Percentiles rank a stretch among this genome's conserved stretches.
Conservation (phyloP, 2,329 filamentous ascomycete genomes). For the Emmonsia crescens region DNA sequence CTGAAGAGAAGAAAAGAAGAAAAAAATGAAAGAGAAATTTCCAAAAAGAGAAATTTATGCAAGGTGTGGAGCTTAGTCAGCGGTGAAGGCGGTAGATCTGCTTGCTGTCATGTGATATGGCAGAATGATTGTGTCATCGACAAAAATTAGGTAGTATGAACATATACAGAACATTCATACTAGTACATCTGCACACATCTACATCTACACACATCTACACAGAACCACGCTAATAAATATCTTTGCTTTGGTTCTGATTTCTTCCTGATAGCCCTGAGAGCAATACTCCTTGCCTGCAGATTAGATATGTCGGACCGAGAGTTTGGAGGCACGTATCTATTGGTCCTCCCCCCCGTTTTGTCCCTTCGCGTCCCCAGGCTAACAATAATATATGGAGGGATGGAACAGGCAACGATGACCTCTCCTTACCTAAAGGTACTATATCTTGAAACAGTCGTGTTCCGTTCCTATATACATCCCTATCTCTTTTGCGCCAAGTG, state of each 20-base stretch:
- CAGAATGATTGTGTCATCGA: neutral
- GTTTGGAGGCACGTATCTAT: conserved; percentile 36
- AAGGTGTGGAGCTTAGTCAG: neutral
- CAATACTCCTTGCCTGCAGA: conserved; percentile 4
- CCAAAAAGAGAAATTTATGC: conserved; percentile 1
- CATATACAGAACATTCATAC: too few relatives aligned
- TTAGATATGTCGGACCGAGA: conserved; percentile 44
- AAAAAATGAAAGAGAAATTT: neutral
- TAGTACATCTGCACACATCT: neutral
- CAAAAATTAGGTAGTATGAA: too few relatives aligned
- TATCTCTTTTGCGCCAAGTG: neutral
- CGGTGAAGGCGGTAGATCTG: neutral
- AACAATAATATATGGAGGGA: neutral
- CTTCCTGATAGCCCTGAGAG: too few relatives aligned
- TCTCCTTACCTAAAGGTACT: conserved; percentile 28
- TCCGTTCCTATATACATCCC: neutral
- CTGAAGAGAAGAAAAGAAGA: neutral
- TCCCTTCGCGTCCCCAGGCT: neutral
- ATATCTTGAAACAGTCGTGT: neutral
- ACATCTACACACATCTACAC: neutral
- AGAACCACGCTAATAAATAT: neutral
- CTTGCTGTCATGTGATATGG: neutral
- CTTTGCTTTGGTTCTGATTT: neutral
- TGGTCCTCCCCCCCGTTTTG: neutral
- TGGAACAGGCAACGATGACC: conserved; percentile 44